Evolutionary conservation across 139 green algal genomes (phyloP).

Genomic region (Haematococcus sp.): DNA sequence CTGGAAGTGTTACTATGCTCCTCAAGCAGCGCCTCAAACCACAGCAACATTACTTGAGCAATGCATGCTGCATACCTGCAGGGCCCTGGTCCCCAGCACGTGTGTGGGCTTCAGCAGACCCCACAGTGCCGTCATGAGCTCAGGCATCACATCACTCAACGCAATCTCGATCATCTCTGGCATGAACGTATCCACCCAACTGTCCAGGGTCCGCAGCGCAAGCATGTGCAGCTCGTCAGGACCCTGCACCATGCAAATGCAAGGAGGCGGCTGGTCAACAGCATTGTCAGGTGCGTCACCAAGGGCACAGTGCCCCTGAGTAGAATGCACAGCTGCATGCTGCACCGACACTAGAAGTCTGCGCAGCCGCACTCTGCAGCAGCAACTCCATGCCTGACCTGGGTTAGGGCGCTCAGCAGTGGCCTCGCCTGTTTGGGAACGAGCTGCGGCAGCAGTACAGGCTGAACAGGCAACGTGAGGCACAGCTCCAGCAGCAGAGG

Average conservation of each 20-base stretch:
- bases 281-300: no score
- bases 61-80: slow-evolving; percentile 23
- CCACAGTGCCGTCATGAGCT: slow-evolving; percentile 86
- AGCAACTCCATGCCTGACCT: slow-evolving; percentile 30
- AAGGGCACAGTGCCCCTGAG: no score
- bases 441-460: slow-evolving; percentile 75
- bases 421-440: slow-evolving; percentile 84
- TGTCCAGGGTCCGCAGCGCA: slow-evolving; percentile 79
- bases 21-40: no score
- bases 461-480: slow-evolving; percentile 78
- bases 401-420: slow-evolving; percentile 67
- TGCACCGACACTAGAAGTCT: no score
- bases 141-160: slow-evolving; percentile 73
- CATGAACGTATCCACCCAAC: slow-evolving; percentile 93
- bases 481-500: slow-evolving; percentile 81
- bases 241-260: no score
- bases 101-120: slow-evolving; percentile 75
- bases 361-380: background rate
- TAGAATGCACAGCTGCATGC: no score
- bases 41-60: no score
- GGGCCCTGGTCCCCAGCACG: slow-evolving; percentile 66
- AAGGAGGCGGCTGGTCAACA: no score
- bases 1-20: no score
- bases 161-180: slow-evolving; percentile 92
- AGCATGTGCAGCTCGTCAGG: slow-evolving; percentile 49